Conservation (phyloP, 169 alveolate genomes). For the Cryptosporidium bovis region DNA sequence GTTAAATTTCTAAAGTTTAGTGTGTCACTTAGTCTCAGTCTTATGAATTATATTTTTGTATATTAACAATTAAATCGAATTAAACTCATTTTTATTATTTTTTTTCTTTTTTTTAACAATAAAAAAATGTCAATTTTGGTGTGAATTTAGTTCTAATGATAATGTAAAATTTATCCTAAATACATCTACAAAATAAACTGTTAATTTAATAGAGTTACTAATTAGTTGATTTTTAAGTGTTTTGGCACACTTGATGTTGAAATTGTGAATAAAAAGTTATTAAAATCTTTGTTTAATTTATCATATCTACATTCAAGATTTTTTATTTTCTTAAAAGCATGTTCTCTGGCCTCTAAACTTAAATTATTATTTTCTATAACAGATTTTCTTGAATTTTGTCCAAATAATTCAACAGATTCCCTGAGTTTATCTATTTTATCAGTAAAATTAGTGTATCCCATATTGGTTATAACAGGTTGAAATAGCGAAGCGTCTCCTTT, state of each 20-base stretch:
- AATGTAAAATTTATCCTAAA: no score
- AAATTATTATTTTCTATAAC: constrained; percentile 25
- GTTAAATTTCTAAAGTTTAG: no score
- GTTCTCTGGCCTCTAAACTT: constrained; percentile 10
- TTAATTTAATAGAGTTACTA: neutral
- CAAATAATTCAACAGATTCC: constrained; percentile 40
- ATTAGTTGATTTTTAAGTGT: neutral
- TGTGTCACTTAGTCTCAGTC: no score
- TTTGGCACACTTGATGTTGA: constrained; percentile 11
- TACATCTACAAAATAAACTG: no score
- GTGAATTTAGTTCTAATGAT: no score
- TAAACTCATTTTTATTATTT: no score
- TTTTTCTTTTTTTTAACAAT: no score
- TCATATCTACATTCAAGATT: constrained; percentile 42
- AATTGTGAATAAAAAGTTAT: constrained; percentile 21
- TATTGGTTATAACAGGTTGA: constrained; percentile 38
- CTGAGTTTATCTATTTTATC: constrained; percentile 61
- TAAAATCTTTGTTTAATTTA: constrained; percentile 38
- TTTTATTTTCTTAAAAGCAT: constrained; percentile 40
- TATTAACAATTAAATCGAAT: no score
- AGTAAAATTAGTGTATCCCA: constrained; percentile 19
- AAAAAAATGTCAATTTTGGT: no score
- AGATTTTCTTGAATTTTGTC: constrained; percentile 21
- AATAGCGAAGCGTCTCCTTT: constrained; percentile 3
- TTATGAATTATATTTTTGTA: no score